Base-by-base conservation (phyloP, 169 alveolate genomes). In the Plasmodium gonderi region DNA sequence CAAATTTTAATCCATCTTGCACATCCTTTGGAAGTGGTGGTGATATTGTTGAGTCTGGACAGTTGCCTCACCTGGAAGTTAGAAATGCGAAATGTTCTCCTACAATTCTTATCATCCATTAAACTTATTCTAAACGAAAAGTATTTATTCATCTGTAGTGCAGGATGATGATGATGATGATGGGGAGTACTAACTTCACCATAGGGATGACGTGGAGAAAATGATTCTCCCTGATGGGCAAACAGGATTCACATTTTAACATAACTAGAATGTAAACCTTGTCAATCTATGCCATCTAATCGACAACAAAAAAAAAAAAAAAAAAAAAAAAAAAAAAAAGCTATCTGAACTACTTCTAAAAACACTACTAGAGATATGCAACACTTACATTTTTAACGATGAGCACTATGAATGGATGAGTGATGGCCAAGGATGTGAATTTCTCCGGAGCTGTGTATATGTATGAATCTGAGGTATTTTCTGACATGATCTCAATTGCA, bases 81-180 rank as follows among this genome's bases (percentile, higher is more conserved):
- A 20, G 99, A 98, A 14, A 99, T 99, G 91, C 99, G 95, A 95
- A 98, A 98, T 65, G 99, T 97, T 81, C 99, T 96, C 47, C 99
- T 97, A 29, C 98, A 98, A 80, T 97, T 97, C 96, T 98, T 98
- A 94, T 98, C 99, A 93, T 98, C 99, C 90, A 98, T 94, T 38
- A 98, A 98, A 95, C 98, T 97, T 45, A 98, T 99, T 95, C 98
- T 99, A 79, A 98, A 98, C 23, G 99, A 98, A 96, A 98, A 98
- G 90, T 98, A 98, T 97, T 98, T 98, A 93, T 97, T 97, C 95
- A 97, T 91, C 98, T 97, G 97, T 29, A 12, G 14, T 14, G 54
- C 29, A 17, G 45, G 23, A 7, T 14, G 54, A 26, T 0, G 79
- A 33, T 12, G 5, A 33, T 51, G 67, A 2, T 20, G 72, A 7